A percentile compares a stretch with the other conserved stretches of the same genome.
These are phyloP conservation scores for Cutaneotrichosporon sp. DNA, from an alignment of 1,284 basidiomycete species.

Conservation along the genomic window DNA sequence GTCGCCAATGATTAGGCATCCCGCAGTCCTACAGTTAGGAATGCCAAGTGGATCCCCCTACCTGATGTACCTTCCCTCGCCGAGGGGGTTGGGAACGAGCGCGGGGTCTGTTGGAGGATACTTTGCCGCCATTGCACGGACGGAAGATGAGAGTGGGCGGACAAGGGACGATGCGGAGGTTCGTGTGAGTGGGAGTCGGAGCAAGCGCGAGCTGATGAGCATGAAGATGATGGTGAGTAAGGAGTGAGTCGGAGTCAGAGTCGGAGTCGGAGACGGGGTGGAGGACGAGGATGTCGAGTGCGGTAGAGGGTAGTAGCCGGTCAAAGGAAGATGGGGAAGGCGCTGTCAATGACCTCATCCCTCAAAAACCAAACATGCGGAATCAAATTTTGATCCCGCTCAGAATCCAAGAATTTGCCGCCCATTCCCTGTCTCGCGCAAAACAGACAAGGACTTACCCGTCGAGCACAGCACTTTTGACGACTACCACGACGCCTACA, in stretches of 20 bases:
- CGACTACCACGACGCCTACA: background rate
- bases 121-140: conserved; percentile 7
- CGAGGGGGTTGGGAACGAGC: conserved; percentile 55
- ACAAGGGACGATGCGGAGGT: too few species aligned
- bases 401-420: background rate
- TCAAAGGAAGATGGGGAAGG: conserved; percentile 1
- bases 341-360: background rate
- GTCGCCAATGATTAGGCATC: conserved; percentile 49
- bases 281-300: too few species aligned
- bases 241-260: too few species aligned
- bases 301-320: too few species aligned
- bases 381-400: conserved; percentile 1
- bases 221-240: too few species aligned
- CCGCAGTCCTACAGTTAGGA: conserved; percentile 36
- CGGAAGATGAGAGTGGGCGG: conserved; percentile 11
- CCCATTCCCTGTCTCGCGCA: background rate
- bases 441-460: background rate
- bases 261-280: background rate
- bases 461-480: background rate
- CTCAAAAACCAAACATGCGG: background rate
- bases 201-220: too few species aligned
- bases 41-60: conserved; percentile 10
- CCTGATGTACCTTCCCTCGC: conserved; percentile 63
- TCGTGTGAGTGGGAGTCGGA: too few species aligned
- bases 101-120: conserved; percentile 32